Base-by-base conservation (phyloP, 306 rosid genomes). In the Malus orientalis region DNA sequence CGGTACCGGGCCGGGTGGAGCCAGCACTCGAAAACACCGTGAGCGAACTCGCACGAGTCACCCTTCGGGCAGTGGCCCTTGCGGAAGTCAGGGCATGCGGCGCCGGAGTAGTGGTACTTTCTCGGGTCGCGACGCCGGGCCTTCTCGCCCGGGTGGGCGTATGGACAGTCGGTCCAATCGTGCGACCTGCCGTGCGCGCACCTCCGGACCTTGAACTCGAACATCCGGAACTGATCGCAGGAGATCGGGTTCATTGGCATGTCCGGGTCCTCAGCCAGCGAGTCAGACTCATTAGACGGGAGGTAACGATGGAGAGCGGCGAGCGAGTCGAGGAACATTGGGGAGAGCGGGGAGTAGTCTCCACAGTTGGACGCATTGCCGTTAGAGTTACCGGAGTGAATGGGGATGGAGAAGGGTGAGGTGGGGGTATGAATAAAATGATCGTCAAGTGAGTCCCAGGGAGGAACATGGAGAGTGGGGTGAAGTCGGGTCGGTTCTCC, bases 1-100 rank as follows among this genome's bases (percentile, higher is more conserved):
- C 97, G 63, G 76, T 94, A 94, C 5, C 98, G 95, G 23, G 91
- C 79, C 4, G 98, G 98, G 61, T 94, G 98, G 5, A 94, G 95
- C 98, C 98, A 94, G 73, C 97, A 89, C 81, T 94, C 98, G 22
- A 94, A 94, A 3, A 94, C 96, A 42, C 98, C 98, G 9, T 94
- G 98, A 14, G 98, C 95, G 18, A 94, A 86, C 80, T 89, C 88
- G 60, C 98, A 94, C 1, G 87, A 77, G 71, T 94, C 97, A 0
- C 96, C 98, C 47, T 80, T 88, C 14, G 9, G 23, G 83, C 98
- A 94, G 73, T 42, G 81, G 1, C 95, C 97, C 49, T 76, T 83
- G 6, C 98, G 97, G 61, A 90, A 91, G 44, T 94, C 97, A 22
- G 91, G 86, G 67, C 98, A 94, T 0, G 95, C 79, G 0, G 85